phyloP scores from a whole-genome alignment of 2,329 filamentous ascomycete species.

The Stachybotrys chlorohalonatus region DNA sequence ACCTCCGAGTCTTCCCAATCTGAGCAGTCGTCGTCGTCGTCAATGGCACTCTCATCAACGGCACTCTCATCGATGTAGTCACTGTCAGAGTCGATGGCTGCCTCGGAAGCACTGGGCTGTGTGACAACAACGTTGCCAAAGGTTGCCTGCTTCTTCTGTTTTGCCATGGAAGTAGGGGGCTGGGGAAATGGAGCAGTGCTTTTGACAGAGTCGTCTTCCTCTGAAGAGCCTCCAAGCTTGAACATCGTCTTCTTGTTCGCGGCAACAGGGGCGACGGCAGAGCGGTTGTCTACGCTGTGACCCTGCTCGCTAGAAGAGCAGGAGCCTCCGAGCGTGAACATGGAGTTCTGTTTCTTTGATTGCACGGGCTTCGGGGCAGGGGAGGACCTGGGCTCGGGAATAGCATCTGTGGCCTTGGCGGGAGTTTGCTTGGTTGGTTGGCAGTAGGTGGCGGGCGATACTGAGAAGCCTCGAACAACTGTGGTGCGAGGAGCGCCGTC shows the following conservation, averaged over 20 bases:
- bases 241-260: slow-evolving; percentile 34
- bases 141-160: slow-evolving; percentile 67
- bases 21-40: slow-evolving; percentile 56
- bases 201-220: slow-evolving; percentile 69
- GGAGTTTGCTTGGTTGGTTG: slow-evolving; percentile 28
- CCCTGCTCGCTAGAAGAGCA: slow-evolving; percentile 60
- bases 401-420: slow-evolving; percentile 43
- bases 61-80: slow-evolving; percentile 55
- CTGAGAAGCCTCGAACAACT: slow-evolving; percentile 80
- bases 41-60: slow-evolving; percentile 72
- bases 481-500: slow-evolving; percentile 20
- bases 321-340: slow-evolving; percentile 67
- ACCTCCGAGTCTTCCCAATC: slow-evolving; percentile 62
- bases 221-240: slow-evolving; percentile 51
- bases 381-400: slow-evolving; percentile 51
- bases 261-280: slow-evolving; percentile 17
- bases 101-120: slow-evolving; percentile 51
- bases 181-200: slow-evolving; percentile 38
- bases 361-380: slow-evolving; percentile 58
- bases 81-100: slow-evolving; percentile 47
- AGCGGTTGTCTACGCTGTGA: slow-evolving; percentile 37
- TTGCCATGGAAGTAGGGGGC: slow-evolving; percentile 28
- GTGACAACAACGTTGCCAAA: slow-evolving; percentile 70
- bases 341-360: slow-evolving; percentile 50
- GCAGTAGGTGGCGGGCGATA: slow-evolving; percentile 49